Conservation (phyloP, 148 eudicot genomes). For the Diospyros kaki region DNA sequence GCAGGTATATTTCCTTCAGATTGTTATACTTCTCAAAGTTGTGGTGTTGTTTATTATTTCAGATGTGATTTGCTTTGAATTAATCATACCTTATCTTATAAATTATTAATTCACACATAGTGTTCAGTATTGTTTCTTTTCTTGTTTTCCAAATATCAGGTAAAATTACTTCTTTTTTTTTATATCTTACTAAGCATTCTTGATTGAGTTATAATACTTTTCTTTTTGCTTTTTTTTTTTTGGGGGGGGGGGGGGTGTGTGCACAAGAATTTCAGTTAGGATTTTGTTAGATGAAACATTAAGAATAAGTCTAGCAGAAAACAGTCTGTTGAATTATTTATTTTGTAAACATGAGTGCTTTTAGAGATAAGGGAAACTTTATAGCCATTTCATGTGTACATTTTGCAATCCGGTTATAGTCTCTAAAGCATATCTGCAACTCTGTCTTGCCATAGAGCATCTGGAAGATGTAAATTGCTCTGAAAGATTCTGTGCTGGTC, state of each 20-base stretch:
- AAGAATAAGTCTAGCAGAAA: not conserved
- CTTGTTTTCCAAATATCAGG: not conserved
- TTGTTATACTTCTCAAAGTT: not conserved
- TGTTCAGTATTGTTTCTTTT: not conserved
- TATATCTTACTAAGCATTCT: not conserved
- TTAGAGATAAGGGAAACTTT: not conserved
- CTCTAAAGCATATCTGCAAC: not conserved
- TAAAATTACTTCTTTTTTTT: too few species aligned
- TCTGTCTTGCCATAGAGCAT: not conserved
- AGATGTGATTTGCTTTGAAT: not conserved
- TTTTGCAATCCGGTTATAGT: not conserved
- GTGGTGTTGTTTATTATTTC: not conserved
- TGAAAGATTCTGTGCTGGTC: too few species aligned
- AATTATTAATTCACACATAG: not conserved
- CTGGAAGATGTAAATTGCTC: not conserved
- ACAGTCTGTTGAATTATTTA: not conserved
- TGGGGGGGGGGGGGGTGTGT: too few species aligned
- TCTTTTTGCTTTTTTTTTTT: too few species aligned
- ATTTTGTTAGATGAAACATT: not conserved
- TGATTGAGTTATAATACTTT: not conserved
- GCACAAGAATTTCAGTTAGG: not conserved
- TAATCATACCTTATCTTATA: not conserved
- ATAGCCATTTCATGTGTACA: not conserved
- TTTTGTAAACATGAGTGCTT: not conserved
- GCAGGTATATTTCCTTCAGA: conserved; percentile 25